Evolutionary conservation across 177 flowering plant species (phyloP).

Genomic region (Telopea speciosissima): DNA sequence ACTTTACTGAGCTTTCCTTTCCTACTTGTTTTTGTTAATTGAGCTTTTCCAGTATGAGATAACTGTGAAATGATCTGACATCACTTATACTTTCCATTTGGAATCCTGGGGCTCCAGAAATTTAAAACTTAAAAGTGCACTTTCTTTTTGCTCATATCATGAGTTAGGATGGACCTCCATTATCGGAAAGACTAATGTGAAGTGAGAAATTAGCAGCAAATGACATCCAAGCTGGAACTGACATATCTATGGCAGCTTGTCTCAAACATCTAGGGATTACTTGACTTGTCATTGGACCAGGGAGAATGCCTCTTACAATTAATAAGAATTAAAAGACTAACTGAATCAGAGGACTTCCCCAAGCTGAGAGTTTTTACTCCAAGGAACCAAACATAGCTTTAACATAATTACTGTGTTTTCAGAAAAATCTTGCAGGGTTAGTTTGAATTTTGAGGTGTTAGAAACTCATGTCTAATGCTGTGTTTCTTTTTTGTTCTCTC

Average conservation of each 20-base stretch:
- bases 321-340: neutral
- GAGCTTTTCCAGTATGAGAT: neutral
- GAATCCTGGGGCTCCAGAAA: neutral
- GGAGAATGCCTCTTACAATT: too few relatives aligned
- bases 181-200: neutral
- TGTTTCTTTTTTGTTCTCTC: neutral
- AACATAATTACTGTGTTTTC: neutral
- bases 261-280: neutral
- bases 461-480: neutral
- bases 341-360: neutral
- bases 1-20: constrained; percentile 5
- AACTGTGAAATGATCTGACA: neutral
- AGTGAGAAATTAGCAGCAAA: neutral
- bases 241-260: neutral
- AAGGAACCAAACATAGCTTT: neutral
- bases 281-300: too few relatives aligned
- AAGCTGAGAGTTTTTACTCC: too few relatives aligned
- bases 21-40: neutral
- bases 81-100: too few relatives aligned
- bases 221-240: neutral
- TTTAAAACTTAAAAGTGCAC: neutral
- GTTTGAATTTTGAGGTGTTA: neutral
- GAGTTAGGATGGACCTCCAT: neutral
- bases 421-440: neutral
- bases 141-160: neutral